Conservation (phyloP, 306 rosid genomes). For the Gleditsia sinensis region DNA sequence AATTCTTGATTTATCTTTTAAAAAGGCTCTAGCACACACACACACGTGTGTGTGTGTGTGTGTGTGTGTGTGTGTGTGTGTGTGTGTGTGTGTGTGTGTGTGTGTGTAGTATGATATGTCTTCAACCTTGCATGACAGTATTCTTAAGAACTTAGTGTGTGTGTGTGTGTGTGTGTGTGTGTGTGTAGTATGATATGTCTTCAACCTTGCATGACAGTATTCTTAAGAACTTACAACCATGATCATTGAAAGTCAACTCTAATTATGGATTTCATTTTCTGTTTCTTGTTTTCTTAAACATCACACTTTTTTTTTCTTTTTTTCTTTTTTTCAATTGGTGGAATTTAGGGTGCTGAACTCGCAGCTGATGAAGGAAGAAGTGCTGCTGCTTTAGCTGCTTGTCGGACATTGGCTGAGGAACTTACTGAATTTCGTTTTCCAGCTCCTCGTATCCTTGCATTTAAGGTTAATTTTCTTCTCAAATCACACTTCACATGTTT, state of each 20-base stretch:
- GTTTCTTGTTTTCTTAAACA: slow-evolving; percentile 12
- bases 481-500: not conserved
- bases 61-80: too few species aligned
- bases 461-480: slow-evolving; percentile 60
- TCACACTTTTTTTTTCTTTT: too few species aligned
- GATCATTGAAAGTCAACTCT: not conserved
- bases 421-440: slow-evolving; percentile 89
- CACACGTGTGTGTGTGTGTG: too few species aligned
- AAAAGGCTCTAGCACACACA: too few species aligned
- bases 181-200: not conserved
- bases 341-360: slow-evolving; percentile 87
- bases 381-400: slow-evolving; percentile 96
- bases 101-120: not conserved
- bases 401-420: slow-evolving; percentile 98
- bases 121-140: not conserved
- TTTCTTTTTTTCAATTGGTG: slow-evolving; percentile 23
- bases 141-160: too few species aligned
- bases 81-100: too few species aligned
- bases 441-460: slow-evolving; percentile 95
- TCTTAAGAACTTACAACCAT: too few species aligned
- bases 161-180: too few species aligned
- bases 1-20: not conserved
- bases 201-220: not conserved
- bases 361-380: slow-evolving; percentile 87
- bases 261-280: not conserved